phyloP scores from a whole-genome alignment of 179 eudicot species.

The Nepenthes alata region DNA sequence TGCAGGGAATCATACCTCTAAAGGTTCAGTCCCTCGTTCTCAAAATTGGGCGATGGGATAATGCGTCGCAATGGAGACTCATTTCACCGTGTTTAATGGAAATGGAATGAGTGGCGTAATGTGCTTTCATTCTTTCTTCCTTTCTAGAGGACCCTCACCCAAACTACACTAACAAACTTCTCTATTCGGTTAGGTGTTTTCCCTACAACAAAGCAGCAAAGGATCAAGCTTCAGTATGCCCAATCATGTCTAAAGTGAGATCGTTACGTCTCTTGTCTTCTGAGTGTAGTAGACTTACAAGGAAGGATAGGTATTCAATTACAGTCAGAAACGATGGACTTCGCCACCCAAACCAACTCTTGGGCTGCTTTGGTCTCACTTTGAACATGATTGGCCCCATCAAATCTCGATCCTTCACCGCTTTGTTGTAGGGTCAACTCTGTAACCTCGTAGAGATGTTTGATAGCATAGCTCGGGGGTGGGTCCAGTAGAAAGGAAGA shows the following conservation, averaged over 20 bases:
- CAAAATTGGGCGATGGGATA: conserved; percentile 41
- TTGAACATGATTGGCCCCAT: conserved; percentile 57
- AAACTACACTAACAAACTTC: conserved; percentile 33
- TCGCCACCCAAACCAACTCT: too few species aligned
- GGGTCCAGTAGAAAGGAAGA: conserved; percentile 62
- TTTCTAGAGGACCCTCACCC: conserved; percentile 59
- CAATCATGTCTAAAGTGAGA: conserved; percentile 43
- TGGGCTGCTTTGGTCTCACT: conserved; percentile 35
- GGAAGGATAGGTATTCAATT: conserved; percentile 44
- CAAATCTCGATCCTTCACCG: conserved; percentile 20
- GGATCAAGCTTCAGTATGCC: conserved; percentile 40
- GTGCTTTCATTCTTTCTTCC: conserved; percentile 47
- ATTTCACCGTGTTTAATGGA: conserved; percentile 56
- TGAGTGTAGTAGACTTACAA: conserved; percentile 53
- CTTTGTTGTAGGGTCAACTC: conserved; percentile 26
- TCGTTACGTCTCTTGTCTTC: conserved; percentile 45
- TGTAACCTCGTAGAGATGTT: conserved; percentile 23
- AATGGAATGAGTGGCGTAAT: conserved; percentile 60
- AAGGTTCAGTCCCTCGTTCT: conserved; percentile 62
- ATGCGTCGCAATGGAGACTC: conserved; percentile 45
- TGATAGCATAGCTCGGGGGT: conserved; percentile 34
- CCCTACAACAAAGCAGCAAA: conserved; percentile 16
- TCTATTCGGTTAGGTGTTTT: conserved; percentile 24
- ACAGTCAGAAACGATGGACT: too few species aligned
- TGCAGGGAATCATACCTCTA: conserved; percentile 59